Percentiles rank a stretch among this genome's conserved stretches.
phyloP scores from a whole-genome alignment of 305 asterid species.

The Withania somnifera region DNA sequence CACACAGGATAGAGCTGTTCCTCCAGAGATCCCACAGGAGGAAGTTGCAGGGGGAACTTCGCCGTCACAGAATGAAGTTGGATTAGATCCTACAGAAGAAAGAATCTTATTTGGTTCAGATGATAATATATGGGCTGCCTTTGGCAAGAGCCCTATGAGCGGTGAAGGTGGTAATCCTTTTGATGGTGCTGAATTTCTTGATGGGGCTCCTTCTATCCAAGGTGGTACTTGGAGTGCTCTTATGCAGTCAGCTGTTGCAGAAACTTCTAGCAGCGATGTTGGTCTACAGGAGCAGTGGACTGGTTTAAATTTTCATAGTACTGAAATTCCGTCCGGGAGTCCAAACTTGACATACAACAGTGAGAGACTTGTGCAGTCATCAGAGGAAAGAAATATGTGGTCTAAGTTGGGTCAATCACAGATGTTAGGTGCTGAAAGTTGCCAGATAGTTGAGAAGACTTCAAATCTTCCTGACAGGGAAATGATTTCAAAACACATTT shows the following conservation, averaged over 20 bases:
- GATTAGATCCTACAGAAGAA: constrained; percentile 83
- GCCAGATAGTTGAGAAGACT: constrained; percentile 29
- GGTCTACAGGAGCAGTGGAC: constrained; percentile 62
- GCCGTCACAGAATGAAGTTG: constrained; percentile 43
- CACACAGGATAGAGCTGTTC: constrained; percentile 35
- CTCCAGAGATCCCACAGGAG: constrained; percentile 29
- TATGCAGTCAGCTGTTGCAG: constrained; percentile 89
- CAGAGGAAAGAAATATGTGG: constrained; percentile 36
- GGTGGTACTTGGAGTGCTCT: constrained; percentile 93
- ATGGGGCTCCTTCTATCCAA: constrained; percentile 51
- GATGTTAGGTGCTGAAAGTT: constrained; percentile 33
- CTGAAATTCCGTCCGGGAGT: constrained; percentile 32
- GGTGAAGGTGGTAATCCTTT: constrained; percentile 46
- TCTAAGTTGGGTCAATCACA: constrained; percentile 21
- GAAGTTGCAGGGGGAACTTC: constrained; percentile 22
- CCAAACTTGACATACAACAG: constrained; percentile 25
- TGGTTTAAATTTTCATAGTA: constrained; percentile 43
- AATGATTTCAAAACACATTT: constrained; percentile 19
- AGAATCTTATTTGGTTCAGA: constrained; percentile 86
- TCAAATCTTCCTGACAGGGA: constrained; percentile 33
- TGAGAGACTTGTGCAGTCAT: constrained; percentile 33
- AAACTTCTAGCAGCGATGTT: constrained; percentile 53
- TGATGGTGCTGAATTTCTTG: constrained; percentile 31
- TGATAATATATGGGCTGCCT: constrained; percentile 74
- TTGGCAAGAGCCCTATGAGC: constrained; percentile 42